Base-by-base conservation (phyloP, 768 basidiomycete genomes). In the Calocera viscosa region DNA sequence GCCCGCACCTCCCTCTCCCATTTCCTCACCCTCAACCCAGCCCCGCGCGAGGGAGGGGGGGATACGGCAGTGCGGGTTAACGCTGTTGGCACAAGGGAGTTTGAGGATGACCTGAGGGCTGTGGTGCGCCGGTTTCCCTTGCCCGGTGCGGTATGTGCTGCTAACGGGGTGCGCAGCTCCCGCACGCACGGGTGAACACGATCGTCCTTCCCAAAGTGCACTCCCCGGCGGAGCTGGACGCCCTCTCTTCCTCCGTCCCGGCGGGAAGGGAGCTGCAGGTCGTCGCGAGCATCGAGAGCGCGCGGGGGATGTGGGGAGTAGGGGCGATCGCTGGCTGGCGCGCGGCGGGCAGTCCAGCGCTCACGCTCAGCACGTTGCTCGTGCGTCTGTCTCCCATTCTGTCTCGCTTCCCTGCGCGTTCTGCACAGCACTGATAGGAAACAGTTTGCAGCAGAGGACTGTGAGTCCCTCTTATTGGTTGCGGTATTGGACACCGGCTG, bases 381-480 rank as follows among this genome's bases (percentile, higher is more conserved):
- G 89, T 88, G 73, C 66, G 87, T 77, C 32, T 65, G 38, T 49
- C 26, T n/a, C n/a, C n/a, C n/a, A n/a, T 47, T 68, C 22, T 64
- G 8, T 49, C 12, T 32, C 24, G 7, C 7, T 19, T 49, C 43
- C 19, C 64, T 2, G 32, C 35, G 34, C n/a, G 43, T 16, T 22
- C 41, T 38, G 41, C 7, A 38, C 7, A 14, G 35, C 35, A 2
- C 60, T 16, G 14, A 66, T 24, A 66, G 33, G 16, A 28, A 30
- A 0, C 70, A 95, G 94, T 97, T 96, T 74, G 94, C 91, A 1
- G 91, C 93, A 24, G 94, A 97, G 78, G 94, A 97, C 72, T 95
- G 91, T 93, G 75, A 69, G 82, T 73, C 26, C 47, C 2, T n/a
- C n/a, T n/a, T n/a, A n/a, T n/a, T n/a, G n/a, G n/a, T n/a, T n/a